Conservation (phyloP, 116 monocot genomes). For the Trichopus zeylanicus region DNA sequence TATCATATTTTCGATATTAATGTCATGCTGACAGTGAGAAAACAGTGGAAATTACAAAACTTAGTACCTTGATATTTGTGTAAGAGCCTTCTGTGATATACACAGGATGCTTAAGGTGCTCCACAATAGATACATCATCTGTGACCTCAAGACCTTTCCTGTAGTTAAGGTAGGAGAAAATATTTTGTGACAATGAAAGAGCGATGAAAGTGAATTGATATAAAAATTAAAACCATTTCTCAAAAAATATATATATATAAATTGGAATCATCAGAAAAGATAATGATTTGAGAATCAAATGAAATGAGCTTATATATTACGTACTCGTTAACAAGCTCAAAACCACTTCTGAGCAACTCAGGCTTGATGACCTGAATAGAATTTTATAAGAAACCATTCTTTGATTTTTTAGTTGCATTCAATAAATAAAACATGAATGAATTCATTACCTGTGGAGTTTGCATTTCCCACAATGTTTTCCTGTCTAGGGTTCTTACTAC, state of each 20-base stretch:
- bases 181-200: not conserved
- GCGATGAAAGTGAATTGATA: not conserved
- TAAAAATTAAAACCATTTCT: not conserved
- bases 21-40: too few species aligned
- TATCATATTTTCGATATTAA: not conserved
- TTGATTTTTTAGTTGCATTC: not conserved
- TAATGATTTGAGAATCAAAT: too few species aligned
- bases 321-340: conserved; percentile 86
- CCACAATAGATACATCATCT: conserved; percentile 94
- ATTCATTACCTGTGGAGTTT: conserved; percentile 80
- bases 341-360: conserved; percentile 69
- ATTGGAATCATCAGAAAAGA: too few species aligned
- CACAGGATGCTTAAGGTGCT: conserved; percentile 87
- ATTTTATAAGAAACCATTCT: not conserved
- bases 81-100: conserved; percentile 94
- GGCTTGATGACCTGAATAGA: conserved; percentile 79
- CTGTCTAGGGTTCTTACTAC: conserved; percentile 91
- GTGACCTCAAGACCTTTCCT: conserved; percentile 87
- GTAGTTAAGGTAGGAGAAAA: not conserved
- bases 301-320: too few species aligned
- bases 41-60: not conserved
- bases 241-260: not conserved
- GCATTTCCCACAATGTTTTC: conserved; percentile 97
- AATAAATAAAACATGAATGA: not conserved
- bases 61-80: conserved; percentile 88